Evolutionary conservation across 1,139 yeast species (phyloP).

Genomic region (Geotrichum aggregatum): DNA sequence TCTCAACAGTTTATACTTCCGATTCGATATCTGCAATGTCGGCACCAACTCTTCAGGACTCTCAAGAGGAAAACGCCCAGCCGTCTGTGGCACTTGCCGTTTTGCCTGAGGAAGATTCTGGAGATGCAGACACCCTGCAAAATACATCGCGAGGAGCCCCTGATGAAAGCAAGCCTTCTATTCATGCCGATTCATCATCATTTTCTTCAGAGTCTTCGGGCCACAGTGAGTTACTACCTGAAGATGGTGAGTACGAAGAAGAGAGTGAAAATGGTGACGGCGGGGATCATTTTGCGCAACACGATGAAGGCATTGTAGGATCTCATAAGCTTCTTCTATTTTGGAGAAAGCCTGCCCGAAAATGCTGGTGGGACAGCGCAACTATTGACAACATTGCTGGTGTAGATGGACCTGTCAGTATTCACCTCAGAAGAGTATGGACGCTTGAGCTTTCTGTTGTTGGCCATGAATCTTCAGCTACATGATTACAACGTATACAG

Average conservation of each 20-base stretch:
- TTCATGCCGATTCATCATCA: not conserved
- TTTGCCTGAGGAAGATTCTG: not conserved
- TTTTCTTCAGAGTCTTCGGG: not conserved
- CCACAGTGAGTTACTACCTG: not conserved
- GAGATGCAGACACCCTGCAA: not conserved
- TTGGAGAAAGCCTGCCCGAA: slow-evolving; percentile 98
- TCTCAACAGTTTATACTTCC: too few relatives aligned
- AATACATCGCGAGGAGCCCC: not conserved
- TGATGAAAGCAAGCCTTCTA: not conserved
- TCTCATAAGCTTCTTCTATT: slow-evolving; percentile 77
- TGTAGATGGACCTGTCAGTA: slow-evolving; percentile 45
- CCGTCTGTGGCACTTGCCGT: not conserved
- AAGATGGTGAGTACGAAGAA: slow-evolving; percentile 3
- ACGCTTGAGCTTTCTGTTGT: slow-evolving; percentile 60
- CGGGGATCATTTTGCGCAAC: not conserved
- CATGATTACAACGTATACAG: too few relatives aligned
- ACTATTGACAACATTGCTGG: slow-evolving; percentile 41
- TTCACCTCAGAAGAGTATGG: slow-evolving; percentile 79
- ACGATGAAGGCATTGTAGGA: slow-evolving; percentile 38
- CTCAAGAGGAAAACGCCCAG: not conserved
- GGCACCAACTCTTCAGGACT: not conserved
- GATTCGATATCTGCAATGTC: not conserved
- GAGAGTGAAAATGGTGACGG: slow-evolving; percentile 3
- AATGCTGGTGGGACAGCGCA: slow-evolving; percentile 92
- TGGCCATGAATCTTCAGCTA: slow-evolving; percentile 21